These are phyloP conservation scores for Xenosphaeropsis pyriputrescens DNA, from an alignment of 2,329 filamentous ascomycete genomes.

Conservation along the genomic window DNA sequence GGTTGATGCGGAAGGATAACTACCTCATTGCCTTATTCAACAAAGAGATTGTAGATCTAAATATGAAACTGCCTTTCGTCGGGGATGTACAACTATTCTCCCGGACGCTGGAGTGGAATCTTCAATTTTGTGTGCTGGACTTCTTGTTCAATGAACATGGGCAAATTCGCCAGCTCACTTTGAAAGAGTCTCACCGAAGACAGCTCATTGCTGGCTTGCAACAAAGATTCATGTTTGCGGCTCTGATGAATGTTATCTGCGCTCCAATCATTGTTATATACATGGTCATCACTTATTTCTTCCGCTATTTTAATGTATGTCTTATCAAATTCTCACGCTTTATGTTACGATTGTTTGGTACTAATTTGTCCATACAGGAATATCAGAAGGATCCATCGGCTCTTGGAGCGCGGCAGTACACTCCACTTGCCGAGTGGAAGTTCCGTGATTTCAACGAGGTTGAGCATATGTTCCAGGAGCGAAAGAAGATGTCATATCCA, in stretches of 20 bases:
- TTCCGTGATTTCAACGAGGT: slow-evolving; percentile 98
- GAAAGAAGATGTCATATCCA: slow-evolving; percentile 87
- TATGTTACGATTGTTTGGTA: neutral
- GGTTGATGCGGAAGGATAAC: slow-evolving; percentile 91
- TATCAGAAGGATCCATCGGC: slow-evolving; percentile 88
- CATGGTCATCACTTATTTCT: slow-evolving; percentile 78
- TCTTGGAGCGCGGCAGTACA: slow-evolving; percentile 80
- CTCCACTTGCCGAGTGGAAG: slow-evolving; percentile 90
- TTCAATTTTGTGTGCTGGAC: slow-evolving; percentile 81
- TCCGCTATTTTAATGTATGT: slow-evolving; percentile 81
- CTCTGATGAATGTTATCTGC: slow-evolving; percentile 72
- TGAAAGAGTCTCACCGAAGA: slow-evolving; percentile 69
- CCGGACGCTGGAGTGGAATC: slow-evolving; percentile 79
- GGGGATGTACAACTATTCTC: slow-evolving; percentile 73
- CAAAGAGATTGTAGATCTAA: slow-evolving; percentile 84
- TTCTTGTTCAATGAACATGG: slow-evolving; percentile 86
- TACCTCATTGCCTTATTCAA: slow-evolving; percentile 96
- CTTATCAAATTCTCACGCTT: neutral
- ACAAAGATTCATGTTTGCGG: slow-evolving; percentile 67
- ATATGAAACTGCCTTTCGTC: slow-evolving; percentile 72
- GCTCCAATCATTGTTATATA: slow-evolving; percentile 82
- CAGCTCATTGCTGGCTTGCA: slow-evolving; percentile 66
- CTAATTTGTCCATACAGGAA: slow-evolving; percentile 38
- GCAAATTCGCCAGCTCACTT: slow-evolving; percentile 73
- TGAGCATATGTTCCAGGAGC: slow-evolving; percentile 77